These are phyloP conservation scores for Pestalotiopsis sp. DNA, from an alignment of 2,329 filamentous ascomycete species.

Conservation along the genomic window DNA sequence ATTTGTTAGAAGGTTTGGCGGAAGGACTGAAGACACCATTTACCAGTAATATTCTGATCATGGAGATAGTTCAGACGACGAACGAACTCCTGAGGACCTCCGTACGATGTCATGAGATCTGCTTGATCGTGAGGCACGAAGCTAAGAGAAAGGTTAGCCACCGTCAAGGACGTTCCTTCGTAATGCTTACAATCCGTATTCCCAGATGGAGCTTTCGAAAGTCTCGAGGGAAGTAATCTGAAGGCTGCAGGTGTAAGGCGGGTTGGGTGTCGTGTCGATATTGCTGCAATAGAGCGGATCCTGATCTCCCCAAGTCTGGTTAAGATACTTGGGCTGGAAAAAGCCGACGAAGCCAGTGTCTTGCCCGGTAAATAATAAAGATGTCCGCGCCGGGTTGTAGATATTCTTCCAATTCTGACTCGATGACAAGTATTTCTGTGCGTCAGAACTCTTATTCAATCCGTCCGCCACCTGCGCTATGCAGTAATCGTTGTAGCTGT, in stretches of 20 bases:
- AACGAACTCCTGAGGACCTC: slow-evolving; percentile 60
- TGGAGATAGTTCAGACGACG: slow-evolving; percentile 67
- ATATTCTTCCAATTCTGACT: slow-evolving; percentile 71
- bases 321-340: slow-evolving; percentile 69
- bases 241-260: slow-evolving; percentile 50
- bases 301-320: slow-evolving; percentile 70
- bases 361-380: slow-evolving; percentile 51
- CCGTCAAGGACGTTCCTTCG: not conserved
- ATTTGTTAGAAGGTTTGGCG: slow-evolving; percentile 32
- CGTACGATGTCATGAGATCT: slow-evolving; percentile 60
- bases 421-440: slow-evolving; percentile 60
- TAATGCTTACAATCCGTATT: slow-evolving; percentile 66
- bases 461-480: slow-evolving; percentile 64
- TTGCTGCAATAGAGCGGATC: slow-evolving; percentile 67
- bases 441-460: slow-evolving; percentile 57
- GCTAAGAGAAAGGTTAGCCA: slow-evolving; percentile 22
- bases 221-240: slow-evolving; percentile 67
- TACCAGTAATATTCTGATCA: slow-evolving; percentile 58
- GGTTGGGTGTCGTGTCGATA: slow-evolving; percentile 47
- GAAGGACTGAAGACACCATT: slow-evolving; percentile 40
- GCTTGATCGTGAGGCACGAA: slow-evolving; percentile 59
- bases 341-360: slow-evolving; percentile 72
- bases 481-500: slow-evolving; percentile 77
- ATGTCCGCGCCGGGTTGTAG: slow-evolving; percentile 62
- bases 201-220: slow-evolving; percentile 73